These are phyloP conservation scores for Heterobasidion occidentale DNA, from an alignment of 1,284 basidiomycete genomes.

Conservation along the genomic window DNA sequence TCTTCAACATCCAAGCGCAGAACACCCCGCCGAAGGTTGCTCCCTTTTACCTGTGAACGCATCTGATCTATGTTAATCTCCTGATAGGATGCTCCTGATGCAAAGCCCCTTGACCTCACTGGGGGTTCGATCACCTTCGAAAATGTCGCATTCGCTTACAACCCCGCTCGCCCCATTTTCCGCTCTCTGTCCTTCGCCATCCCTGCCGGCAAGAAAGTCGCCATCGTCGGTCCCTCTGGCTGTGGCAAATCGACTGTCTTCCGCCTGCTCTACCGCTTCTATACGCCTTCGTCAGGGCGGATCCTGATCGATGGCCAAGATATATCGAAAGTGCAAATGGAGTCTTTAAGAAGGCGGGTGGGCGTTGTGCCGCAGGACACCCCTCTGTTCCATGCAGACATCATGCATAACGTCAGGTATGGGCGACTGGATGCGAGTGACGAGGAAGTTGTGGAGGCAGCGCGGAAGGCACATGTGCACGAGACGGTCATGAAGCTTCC, in stretches of 20 bases:
- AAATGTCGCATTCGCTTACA: constrained; percentile 89
- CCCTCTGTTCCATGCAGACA: constrained; percentile 92
- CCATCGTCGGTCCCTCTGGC: constrained; percentile 93
- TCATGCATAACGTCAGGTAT: constrained; percentile 93
- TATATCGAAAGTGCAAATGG: constrained; percentile 67
- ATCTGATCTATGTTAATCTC: not conserved
- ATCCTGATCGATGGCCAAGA: constrained; percentile 89
- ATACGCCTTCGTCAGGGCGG: constrained; percentile 73
- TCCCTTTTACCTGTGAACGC: constrained; percentile 9
- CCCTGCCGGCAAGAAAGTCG: constrained; percentile 93
- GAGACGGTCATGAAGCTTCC: constrained; percentile 76
- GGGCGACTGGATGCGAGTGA: constrained; percentile 86
- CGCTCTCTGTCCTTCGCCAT: constrained; percentile 84
- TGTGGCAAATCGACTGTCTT: constrained; percentile 98
- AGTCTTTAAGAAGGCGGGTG: constrained; percentile 68
- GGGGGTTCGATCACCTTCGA: constrained; percentile 92
- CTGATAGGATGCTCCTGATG: constrained; percentile 55
- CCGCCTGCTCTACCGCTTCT: constrained; percentile 92
- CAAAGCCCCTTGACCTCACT: constrained; percentile 60
- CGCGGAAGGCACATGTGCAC: constrained; percentile 84
- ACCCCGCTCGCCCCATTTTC: constrained; percentile 88
- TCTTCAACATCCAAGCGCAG: constrained; percentile 88
- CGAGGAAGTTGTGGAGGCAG: constrained; percentile 81
- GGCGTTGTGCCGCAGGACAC: constrained; percentile 99
- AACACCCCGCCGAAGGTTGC: constrained; percentile 64